Base-by-base conservation (phyloP, 257 asterid species). In the Scutellaria minor region DNA sequence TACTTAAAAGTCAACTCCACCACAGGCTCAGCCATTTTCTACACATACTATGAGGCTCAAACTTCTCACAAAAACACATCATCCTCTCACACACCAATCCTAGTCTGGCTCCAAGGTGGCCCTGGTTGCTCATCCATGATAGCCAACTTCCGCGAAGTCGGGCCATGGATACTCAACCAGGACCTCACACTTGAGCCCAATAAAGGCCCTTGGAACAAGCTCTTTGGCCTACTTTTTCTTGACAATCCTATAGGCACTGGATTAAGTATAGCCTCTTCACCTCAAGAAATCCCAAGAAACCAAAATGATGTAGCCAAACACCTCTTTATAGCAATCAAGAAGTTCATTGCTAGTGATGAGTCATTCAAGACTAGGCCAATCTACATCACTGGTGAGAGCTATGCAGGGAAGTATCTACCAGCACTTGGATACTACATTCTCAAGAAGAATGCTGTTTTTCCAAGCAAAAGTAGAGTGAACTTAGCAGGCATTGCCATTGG, bases 71-170 rank as follows among this genome's bases (percentile, higher is more conserved):
- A 68, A 6, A 73, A 56, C 31, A 35, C 72, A 7, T 66, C 96
- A 37, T 68, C 70, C 15, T 73, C 90, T 0, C 74, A 85, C 48
- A 84, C 95, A 41, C 97, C 97, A 45, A 76, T 93, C 78, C 81
- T 88, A 61, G 82, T 93, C 35, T 93, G 98, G 97, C 89, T 90
- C 27, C 97, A 93, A 73, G 98, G 95, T 0, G 96, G 98, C 40
- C 98, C 97, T 9, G 96, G 97, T 5, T 93, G 98, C 54, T 93
- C 97, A 6, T 93, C 98, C 64, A 81, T 86, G 97, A 60, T 93
- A 5, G 98, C 85, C 0, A 90, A 93, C 76, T 82, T 83, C 40
- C 76, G 76, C 27, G 98, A 93, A 77, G 76, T 88, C 39, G 96
- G 95, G 12, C 97, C 98, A 0, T 93, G 91, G 91, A 82, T 84